Percentiles rank a stretch among this genome's conserved stretches.
These are phyloP conservation scores for Leccinum incarnatum DNA, from an alignment of 768 basidiomycete species.

Conservation along the genomic window DNA sequence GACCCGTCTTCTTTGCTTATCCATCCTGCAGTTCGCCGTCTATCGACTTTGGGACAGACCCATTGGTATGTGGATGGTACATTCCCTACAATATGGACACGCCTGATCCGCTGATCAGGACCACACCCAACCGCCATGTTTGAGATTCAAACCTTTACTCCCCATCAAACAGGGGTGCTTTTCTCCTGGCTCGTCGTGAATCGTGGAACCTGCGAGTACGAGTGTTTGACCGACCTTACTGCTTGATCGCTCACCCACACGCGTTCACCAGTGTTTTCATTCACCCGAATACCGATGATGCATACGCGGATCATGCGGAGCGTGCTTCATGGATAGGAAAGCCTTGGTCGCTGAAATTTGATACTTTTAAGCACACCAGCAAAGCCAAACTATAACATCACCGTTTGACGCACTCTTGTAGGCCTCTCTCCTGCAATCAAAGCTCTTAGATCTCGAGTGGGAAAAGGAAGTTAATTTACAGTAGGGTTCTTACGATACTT, in stretches of 20 bases:
- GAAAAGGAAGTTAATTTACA: no score
- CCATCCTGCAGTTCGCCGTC: slow-evolving; percentile 48
- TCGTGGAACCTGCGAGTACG: slow-evolving; percentile 70
- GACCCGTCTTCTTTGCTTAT: background rate
- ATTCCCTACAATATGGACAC: background rate
- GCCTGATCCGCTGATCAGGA: slow-evolving; percentile 34
- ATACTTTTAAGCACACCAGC: slow-evolving; percentile 19
- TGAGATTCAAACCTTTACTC: slow-evolving; percentile 63
- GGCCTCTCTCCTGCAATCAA: no score
- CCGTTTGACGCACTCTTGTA: no score
- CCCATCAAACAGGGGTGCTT: slow-evolving; percentile 65
- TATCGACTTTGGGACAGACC: slow-evolving; percentile 62
- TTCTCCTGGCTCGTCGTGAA: slow-evolving; percentile 68
- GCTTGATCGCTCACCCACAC: background rate
- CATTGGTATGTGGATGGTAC: slow-evolving; percentile 43
- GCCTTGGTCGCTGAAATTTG: slow-evolving; percentile 52
- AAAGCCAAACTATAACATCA: no score
- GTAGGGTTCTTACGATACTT: no score
- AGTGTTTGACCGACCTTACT: slow-evolving; percentile 6
- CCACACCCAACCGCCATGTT: slow-evolving; percentile 75
- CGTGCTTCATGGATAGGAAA: slow-evolving; percentile 65
- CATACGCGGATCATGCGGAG: slow-evolving; percentile 59
- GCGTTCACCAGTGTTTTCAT: slow-evolving; percentile 47
- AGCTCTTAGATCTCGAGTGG: no score
- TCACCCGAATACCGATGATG: slow-evolving; percentile 68